Conservation (phyloP, 129 eudicot genomes). For the Tanacetum coccineum region DNA sequence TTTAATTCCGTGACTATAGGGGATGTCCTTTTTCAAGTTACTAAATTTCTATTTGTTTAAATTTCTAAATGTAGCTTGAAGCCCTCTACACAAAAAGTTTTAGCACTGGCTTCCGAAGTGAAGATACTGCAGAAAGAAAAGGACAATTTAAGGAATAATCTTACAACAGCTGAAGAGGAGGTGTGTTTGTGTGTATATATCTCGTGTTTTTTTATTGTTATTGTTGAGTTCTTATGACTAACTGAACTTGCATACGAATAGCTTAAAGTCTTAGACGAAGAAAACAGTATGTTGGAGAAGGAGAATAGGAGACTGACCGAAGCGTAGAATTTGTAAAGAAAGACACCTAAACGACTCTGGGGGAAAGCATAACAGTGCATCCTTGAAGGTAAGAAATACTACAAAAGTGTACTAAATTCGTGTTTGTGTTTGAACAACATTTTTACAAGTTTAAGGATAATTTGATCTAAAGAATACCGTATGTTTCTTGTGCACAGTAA, state of each 20-base stretch:
- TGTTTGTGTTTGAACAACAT: background rate
- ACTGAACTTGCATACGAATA: constrained; percentile 26
- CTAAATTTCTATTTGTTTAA: background rate
- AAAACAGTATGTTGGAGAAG: constrained; percentile 50
- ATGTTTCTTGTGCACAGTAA: constrained; percentile 45
- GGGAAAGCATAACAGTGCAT: constrained; percentile 53
- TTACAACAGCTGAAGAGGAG: constrained; percentile 74
- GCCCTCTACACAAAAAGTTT: constrained; percentile 47
- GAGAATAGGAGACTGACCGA: constrained; percentile 69
- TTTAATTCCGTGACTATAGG: background rate
- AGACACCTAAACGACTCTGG: constrained; percentile 49
- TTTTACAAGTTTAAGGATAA: background rate
- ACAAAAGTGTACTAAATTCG: constrained; percentile 7
- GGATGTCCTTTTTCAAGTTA: background rate
- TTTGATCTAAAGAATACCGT: background rate
- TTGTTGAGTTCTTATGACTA: constrained; percentile 7
- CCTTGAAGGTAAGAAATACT: constrained; percentile 55
- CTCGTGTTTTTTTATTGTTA: background rate
- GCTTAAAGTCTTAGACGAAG: constrained; percentile 66
- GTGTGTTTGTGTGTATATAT: constrained; percentile 29
- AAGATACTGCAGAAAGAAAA: constrained; percentile 51
- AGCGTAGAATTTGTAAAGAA: constrained; percentile 53
- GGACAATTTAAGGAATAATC: constrained; percentile 58
- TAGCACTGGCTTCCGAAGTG: constrained; percentile 49
- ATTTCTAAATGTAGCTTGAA: constrained; percentile 43